These are phyloP conservation scores for Daedaleopsis sinensis DNA, from an alignment of 768 basidiomycete species.

Conservation along the genomic window DNA sequence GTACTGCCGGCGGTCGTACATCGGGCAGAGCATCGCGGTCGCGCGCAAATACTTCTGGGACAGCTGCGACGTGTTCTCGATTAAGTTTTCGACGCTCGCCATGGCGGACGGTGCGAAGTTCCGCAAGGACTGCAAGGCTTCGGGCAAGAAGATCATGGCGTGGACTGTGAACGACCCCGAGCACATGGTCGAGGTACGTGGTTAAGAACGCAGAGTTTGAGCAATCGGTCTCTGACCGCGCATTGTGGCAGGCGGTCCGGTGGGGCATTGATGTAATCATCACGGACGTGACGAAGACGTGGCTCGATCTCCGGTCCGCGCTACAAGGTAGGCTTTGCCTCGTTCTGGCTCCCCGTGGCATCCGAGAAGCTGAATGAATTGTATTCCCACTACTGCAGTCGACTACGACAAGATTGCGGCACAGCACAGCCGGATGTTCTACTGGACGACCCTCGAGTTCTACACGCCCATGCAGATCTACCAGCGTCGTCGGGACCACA, in stretches of 20 bases:
- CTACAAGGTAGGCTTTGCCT: conserved; percentile 26
- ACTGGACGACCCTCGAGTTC: conserved; percentile 70
- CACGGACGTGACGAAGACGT: conserved; percentile 46
- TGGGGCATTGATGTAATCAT: conserved; percentile 52
- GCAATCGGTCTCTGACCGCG: conserved; percentile 8
- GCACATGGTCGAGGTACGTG: conserved; percentile 85
- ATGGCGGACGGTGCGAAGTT: conserved; percentile 80
- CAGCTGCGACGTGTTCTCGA: conserved; percentile 83
- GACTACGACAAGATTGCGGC: conserved; percentile 70
- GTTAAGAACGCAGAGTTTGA: neutral
- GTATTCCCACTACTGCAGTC: conserved; percentile 38
- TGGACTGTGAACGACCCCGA: conserved; percentile 95
- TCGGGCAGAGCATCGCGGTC: conserved; percentile 70
- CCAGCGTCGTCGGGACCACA: conserved; percentile 16
- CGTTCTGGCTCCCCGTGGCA: neutral
- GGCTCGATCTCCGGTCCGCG: conserved; percentile 40
- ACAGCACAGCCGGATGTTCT: conserved; percentile 66
- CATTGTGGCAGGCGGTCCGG: conserved; percentile 54
- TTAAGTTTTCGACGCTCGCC: conserved; percentile 74
- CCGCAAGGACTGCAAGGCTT: conserved; percentile 72
- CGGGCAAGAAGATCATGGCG: conserved; percentile 85
- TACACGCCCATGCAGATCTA: conserved; percentile 51
- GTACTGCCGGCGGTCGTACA: conserved; percentile 84
- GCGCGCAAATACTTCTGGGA: conserved; percentile 91
- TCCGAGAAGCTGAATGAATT: neutral